Conservation (phyloP, 2,329 filamentous ascomycete genomes). For the Mycosphaerella sp. region DNA sequence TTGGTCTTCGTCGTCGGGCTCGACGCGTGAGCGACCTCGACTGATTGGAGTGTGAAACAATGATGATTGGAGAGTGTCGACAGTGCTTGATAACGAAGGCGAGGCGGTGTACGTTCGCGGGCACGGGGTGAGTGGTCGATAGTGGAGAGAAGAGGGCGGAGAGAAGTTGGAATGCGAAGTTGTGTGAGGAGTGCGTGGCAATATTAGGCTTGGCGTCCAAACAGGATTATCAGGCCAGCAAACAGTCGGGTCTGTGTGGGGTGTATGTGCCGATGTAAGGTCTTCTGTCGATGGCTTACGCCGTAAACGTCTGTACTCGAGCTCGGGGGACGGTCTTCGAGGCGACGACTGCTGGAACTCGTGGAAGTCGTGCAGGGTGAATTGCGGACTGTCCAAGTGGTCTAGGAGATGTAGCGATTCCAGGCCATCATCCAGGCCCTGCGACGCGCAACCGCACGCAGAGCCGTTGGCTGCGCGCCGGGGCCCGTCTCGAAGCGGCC, state of each 20-base stretch:
- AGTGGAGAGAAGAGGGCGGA: slow-evolving; percentile 6
- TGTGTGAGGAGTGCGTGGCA: slow-evolving; percentile 13
- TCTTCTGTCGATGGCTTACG: slow-evolving; percentile 17
- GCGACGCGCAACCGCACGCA: slow-evolving; percentile 2
- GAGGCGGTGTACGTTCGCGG: slow-evolving; percentile 19
- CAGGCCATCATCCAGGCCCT: slow-evolving; percentile 5
- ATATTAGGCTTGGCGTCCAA: slow-evolving; percentile 12
- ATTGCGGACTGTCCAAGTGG: slow-evolving; percentile 12
- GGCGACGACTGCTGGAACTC: slow-evolving; percentile 19
- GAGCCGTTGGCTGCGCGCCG: not conserved
- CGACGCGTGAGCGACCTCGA: slow-evolving; percentile 8
- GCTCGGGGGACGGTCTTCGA: slow-evolving; percentile 11
- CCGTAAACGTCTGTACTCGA: slow-evolving; percentile 14
- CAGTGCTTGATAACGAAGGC: slow-evolving; percentile 23
- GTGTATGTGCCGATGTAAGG: slow-evolving; percentile 12
- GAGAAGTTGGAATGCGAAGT: slow-evolving; percentile 1
- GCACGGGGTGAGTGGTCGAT: slow-evolving; percentile 17
- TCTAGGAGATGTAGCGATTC: slow-evolving; percentile 11
- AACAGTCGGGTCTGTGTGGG: slow-evolving; percentile 3
- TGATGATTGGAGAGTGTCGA: slow-evolving; percentile 24
- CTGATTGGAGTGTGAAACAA: slow-evolving; percentile 21
- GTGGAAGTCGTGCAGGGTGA: slow-evolving; percentile 20
- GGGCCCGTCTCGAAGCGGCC: slow-evolving; percentile 5
- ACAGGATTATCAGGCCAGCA: not conserved
- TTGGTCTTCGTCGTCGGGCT: slow-evolving; percentile 8